Conservation (phyloP, 345 rosid species). For the Brassica rapa region DNA sequence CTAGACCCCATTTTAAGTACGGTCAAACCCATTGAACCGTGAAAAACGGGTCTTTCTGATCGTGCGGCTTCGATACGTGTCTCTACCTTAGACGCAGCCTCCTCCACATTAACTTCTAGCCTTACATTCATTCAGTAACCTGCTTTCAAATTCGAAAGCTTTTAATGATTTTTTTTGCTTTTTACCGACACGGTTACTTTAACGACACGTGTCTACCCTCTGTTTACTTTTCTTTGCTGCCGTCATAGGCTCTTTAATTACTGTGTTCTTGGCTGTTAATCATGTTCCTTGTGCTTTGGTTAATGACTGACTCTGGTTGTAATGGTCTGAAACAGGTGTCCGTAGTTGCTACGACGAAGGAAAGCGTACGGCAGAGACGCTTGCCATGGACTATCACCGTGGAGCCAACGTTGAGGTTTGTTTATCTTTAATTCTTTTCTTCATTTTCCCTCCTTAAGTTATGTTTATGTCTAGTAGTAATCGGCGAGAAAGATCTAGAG, state of each 20-base stretch:
- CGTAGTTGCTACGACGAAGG: constrained; percentile 90
- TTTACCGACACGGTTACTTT: not conserved
- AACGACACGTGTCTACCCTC: not conserved
- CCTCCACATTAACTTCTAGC: not conserved
- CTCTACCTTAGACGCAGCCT: constrained; percentile 16
- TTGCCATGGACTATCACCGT: constrained; percentile 81
- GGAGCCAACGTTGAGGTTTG: constrained; percentile 71
- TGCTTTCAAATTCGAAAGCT: not conserved
- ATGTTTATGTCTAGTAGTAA: not conserved
- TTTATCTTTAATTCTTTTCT: not conserved
- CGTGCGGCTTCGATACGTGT: constrained; percentile 39
- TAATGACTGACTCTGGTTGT: constrained; percentile 15
- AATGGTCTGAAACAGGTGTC: constrained; percentile 51
- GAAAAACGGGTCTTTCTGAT: constrained; percentile 35
- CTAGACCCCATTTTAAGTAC: constrained; percentile 24
- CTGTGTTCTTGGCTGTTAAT: not conserved
- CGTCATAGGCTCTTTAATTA: not conserved
- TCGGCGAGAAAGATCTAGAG: not conserved
- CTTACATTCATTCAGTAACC: not conserved
- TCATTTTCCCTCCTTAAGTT: not conserved
- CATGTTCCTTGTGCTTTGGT: constrained; percentile 12
- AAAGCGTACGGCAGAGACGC: constrained; percentile 82
- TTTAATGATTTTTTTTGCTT: not conserved
- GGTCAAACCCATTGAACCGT: constrained; percentile 39
- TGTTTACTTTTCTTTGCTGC: not conserved